These are phyloP conservation scores for Coprinellus micaceus DNA, from an alignment of 768 basidiomycete species.

Conservation along the genomic window DNA sequence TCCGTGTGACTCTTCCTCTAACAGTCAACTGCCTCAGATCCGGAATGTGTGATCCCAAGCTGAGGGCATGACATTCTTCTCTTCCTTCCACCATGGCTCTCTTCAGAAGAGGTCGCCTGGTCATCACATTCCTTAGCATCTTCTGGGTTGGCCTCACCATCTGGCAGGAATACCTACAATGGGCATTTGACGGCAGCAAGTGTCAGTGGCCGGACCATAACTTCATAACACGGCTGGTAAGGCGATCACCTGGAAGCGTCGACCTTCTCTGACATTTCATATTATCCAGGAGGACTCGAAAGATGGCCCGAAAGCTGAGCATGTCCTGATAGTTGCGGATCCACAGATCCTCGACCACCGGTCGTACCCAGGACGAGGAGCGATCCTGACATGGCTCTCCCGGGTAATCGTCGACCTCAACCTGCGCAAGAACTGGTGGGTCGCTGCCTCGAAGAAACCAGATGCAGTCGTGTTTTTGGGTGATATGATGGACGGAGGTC, in stretches of 20 bases:
- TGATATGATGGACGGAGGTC: conserved; percentile 89
- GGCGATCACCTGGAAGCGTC: conserved; percentile 3
- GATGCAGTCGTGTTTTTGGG: conserved; percentile 81
- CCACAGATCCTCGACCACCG: conserved; percentile 78
- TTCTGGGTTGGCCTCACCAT: conserved; percentile 61
- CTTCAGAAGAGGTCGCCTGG: conserved; percentile 24
- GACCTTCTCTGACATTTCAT: neutral
- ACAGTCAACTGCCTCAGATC: neutral
- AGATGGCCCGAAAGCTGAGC: conserved; percentile 31
- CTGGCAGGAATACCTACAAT: conserved; percentile 69
- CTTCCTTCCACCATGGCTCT: conserved; percentile 18
- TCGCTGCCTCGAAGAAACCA: conserved; percentile 54
- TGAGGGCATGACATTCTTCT: neutral
- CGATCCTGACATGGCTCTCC: conserved; percentile 53
- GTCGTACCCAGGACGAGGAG: conserved; percentile 63
- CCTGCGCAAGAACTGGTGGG: conserved; percentile 81
- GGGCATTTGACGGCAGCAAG: conserved; percentile 39
- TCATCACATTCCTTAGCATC: conserved; percentile 46
- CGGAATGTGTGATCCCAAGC: neutral
- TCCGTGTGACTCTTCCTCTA: no score
- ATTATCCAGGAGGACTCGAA: conserved; percentile 16
- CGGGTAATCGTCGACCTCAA: conserved; percentile 76
- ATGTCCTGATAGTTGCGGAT: conserved; percentile 82
- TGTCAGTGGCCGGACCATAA: conserved; percentile 62
- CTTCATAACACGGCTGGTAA: conserved; percentile 23